Percentiles rank a stretch among this genome's conserved stretches.
phyloP scores from a whole-genome alignment of 192 early-diverging fungal species.

The Martensiomyces pterosporus region DNA sequence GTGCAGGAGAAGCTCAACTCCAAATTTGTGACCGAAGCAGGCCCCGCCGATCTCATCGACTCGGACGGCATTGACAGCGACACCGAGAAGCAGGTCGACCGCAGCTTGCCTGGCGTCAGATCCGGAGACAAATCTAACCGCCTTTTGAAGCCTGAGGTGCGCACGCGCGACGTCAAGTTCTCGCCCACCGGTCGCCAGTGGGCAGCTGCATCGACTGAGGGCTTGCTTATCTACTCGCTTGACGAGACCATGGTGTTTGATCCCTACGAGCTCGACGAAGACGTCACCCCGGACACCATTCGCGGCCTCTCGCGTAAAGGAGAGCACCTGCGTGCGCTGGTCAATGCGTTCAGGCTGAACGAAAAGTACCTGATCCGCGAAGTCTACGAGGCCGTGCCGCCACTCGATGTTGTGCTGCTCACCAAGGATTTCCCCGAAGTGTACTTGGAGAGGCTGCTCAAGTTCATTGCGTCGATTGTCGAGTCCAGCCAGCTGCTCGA shows the following conservation, averaged over 20 bases:
- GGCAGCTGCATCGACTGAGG: slow-evolving; percentile 95
- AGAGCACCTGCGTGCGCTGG: slow-evolving; percentile 83
- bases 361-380: slow-evolving; percentile 71
- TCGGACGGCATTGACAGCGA: slow-evolving; percentile 80
- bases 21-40: slow-evolving; percentile 92
- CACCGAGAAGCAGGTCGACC: slow-evolving; percentile 70
- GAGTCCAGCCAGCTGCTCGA: slow-evolving; percentile 82
- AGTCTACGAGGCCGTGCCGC: slow-evolving; percentile 79
- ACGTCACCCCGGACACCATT: slow-evolving; percentile 89
- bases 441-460: slow-evolving; percentile 81
- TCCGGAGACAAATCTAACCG: slow-evolving; percentile 80
- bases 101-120: slow-evolving; percentile 81
- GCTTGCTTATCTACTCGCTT: slow-evolving; percentile 90
- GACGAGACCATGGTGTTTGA: slow-evolving; percentile 93
- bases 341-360: slow-evolving; percentile 93
- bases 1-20: slow-evolving; percentile 86
- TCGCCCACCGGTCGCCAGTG: slow-evolving; percentile 92
- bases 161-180: slow-evolving; percentile 84
- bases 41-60: slow-evolving; percentile 75
- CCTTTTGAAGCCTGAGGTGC: slow-evolving; percentile 70
- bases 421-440: slow-evolving; percentile 78
- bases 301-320: slow-evolving; percentile 64
- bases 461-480: slow-evolving; percentile 74
- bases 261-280: slow-evolving; percentile 96
- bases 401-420: slow-evolving; percentile 67